A percentile compares a stretch with the other conserved stretches of the same genome.
phyloP scores from a whole-genome alignment of 768 basidiomycete genomes.

The Neoboletus magnificus region DNA sequence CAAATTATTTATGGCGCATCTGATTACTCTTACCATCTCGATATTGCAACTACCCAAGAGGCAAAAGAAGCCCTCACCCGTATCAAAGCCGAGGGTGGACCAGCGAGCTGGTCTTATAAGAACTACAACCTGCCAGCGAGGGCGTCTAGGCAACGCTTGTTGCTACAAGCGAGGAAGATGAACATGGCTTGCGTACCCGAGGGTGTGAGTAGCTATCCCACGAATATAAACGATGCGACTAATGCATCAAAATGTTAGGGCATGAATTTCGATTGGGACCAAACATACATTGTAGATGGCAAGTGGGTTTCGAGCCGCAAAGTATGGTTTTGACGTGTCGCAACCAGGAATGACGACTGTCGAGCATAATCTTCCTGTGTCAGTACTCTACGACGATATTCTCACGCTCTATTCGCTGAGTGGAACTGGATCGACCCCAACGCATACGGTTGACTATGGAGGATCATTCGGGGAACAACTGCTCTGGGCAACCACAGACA shows the following conservation, averaged over 20 bases:
- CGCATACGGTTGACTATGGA: slow-evolving; percentile 77
- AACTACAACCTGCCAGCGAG: slow-evolving; percentile 71
- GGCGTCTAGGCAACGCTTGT: slow-evolving; percentile 64
- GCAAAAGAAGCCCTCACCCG: slow-evolving; percentile 63
- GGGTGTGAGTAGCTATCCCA: slow-evolving; percentile 40
- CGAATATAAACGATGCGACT: not conserved
- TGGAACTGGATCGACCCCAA: slow-evolving; percentile 71
- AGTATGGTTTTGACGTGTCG: not conserved
- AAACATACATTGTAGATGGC: slow-evolving; percentile 79
- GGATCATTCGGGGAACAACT: slow-evolving; percentile 64
- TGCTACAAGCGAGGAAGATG: slow-evolving; percentile 57
- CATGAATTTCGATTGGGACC: slow-evolving; percentile 78
- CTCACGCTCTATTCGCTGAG: slow-evolving; percentile 59
- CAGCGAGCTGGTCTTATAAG: slow-evolving; percentile 70
- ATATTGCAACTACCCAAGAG: slow-evolving; percentile 58
- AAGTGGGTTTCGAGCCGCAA: slow-evolving; percentile 5
- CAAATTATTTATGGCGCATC: slow-evolving; percentile 47
- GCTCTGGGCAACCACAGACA: slow-evolving; percentile 62
- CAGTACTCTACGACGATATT: slow-evolving; percentile 64
- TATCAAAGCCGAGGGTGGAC: slow-evolving; percentile 71
- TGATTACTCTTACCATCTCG: slow-evolving; percentile 59
- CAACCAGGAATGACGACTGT: slow-evolving; percentile 69
- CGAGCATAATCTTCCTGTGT: slow-evolving; percentile 67
- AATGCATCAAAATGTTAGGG: slow-evolving; percentile 36
- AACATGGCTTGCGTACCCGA: slow-evolving; percentile 73